Conservation (phyloP, 345 rosid species). For the Lepidium aucheri region DNA sequence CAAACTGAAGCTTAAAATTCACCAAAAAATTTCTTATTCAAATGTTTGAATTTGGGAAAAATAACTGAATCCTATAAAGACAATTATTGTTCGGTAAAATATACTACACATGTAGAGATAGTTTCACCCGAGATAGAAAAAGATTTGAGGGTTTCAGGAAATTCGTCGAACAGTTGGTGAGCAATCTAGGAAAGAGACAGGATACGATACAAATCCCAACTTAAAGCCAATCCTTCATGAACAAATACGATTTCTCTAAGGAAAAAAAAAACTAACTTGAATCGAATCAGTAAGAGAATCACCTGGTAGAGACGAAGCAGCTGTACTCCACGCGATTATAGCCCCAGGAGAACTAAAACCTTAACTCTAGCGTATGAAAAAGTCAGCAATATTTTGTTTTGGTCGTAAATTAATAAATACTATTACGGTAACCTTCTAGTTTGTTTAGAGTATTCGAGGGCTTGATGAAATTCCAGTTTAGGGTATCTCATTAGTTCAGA, state of each 20-base stretch:
- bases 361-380: background rate
- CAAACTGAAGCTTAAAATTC: background rate
- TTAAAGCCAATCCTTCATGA: background rate
- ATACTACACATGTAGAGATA: no score
- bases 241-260: background rate
- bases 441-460: background rate
- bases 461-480: background rate
- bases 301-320: conserved; percentile 5
- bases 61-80: background rate
- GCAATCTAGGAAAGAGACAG: background rate
- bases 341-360: background rate
- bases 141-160: background rate
- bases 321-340: background rate
- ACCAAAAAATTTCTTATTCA: background rate
- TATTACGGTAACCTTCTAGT: background rate
- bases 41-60: background rate
- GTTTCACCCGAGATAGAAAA: background rate
- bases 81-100: background rate
- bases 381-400: background rate
- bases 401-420: background rate
- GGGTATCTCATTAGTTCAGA: conserved; percentile 3
- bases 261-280: background rate
- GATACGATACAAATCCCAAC: background rate
- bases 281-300: background rate
- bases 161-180: conserved; percentile 16